Base-by-base conservation (phyloP, 225 moss, liverwort and hornwort genomes). In the Pseudoscleropodium purum region DNA sequence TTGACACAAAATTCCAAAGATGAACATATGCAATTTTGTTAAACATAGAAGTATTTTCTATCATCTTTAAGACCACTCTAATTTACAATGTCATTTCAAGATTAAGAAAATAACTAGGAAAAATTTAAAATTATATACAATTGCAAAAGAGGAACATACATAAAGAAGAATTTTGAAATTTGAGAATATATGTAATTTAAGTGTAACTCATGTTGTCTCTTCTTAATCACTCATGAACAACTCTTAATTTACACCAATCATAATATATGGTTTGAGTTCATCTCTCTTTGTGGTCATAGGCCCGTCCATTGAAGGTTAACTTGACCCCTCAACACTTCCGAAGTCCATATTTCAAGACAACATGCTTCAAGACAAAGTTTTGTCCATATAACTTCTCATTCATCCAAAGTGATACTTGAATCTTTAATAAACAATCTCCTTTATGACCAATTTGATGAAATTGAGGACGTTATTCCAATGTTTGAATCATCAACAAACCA, bases 151-250 rank as follows among this genome's bases (percentile, higher is more conserved):
- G 3, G 0, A 76, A 1, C 8, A 76, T 34, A 34, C 2, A 14
- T 14, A 23, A 0, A 34, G 5, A 76, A 0, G 21, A 51, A 34
- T 1, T 76, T 13, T 8, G 19, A 75, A 47, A 1, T 31, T 18
- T 51, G 34, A 76, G 2, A 51, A 75, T 20, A 13, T 36, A 23
- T 34, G 5, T 15, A 36, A 78, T 54, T 51, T 13, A 33, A 20
- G 0, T 45, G 30, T 17, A 73, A 39, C 17, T 18, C 3, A 3
- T 9, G 0, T 11, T 9, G 5, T 36, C 36, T 51, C 13, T 52
- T 34, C 2, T 4, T 0, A 77, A 5, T 34, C 36, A 14, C 8
- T 23, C 34, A 23, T 52, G 23, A 13, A 49, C 47, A 30, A 31
- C 7, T 75, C 12, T 74, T 29, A 17, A 43, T 5, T 9, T 16